Conservation (phyloP, 345 rosid genomes). For the Brassica incana region DNA sequence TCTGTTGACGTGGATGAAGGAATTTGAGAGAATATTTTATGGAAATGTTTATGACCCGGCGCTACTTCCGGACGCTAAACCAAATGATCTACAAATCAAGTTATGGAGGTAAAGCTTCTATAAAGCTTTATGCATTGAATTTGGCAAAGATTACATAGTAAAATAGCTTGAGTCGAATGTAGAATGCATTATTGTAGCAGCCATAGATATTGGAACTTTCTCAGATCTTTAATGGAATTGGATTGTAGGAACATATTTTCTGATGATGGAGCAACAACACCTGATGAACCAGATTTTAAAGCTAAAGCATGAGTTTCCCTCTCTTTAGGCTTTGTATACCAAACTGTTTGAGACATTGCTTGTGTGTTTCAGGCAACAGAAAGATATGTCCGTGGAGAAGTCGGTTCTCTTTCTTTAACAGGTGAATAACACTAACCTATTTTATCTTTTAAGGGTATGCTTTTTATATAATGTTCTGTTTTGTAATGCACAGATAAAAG, state of each 20-base stretch:
- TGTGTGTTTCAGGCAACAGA: constrained; percentile 75
- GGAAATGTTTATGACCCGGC: constrained; percentile 92
- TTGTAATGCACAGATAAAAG: constrained; percentile 62
- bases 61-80: constrained; percentile 80
- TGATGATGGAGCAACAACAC: constrained; percentile 74
- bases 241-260: constrained; percentile 80
- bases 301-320: constrained; percentile 58
- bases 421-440: constrained; percentile 42
- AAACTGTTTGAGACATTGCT: constrained; percentile 17
- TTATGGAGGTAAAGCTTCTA: constrained; percentile 69
- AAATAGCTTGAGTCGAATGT: neutral
- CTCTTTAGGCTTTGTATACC: constrained; percentile 6
- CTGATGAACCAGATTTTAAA: constrained; percentile 52
- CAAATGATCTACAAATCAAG: constrained; percentile 60
- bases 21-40: constrained; percentile 88
- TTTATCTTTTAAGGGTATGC: neutral
- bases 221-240: constrained; percentile 1
- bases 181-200: neutral
- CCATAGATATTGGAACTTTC: no score
- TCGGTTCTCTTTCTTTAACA: constrained; percentile 74
- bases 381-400: constrained; percentile 83
- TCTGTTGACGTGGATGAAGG: constrained; percentile 91
- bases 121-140: neutral
- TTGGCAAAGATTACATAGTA: neutral
- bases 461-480: constrained; percentile 5